A percentile compares a stretch with the other conserved stretches of the same genome.
Evolutionary conservation across 495 filamentous ascomycete genomes (phyloP).

Genomic region (Cercophora scortea): DNA sequence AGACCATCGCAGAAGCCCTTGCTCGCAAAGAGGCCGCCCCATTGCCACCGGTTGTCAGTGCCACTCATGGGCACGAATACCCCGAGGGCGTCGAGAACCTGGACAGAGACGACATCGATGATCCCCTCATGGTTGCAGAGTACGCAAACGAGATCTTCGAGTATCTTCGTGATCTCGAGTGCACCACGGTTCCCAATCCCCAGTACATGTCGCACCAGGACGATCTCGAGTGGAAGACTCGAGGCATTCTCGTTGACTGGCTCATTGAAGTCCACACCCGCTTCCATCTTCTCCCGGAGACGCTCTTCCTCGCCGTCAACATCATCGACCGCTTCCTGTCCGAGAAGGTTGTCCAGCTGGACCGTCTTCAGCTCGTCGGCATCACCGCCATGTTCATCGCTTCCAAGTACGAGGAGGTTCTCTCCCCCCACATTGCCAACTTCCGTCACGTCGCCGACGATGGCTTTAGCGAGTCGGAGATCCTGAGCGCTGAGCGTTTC

Average conservation of each 20-base stretch:
- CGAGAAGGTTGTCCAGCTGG: conserved; percentile 84
- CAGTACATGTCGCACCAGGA: conserved; percentile 91
- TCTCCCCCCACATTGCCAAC: conserved; percentile 93
- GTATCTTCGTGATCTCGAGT: conserved; percentile 82
- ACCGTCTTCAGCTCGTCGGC: conserved; percentile 91
- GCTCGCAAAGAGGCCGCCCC: conserved; percentile 21
- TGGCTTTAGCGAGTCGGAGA: conserved; percentile 91
- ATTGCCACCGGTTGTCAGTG: conserved; percentile 12
- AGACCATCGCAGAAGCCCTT: conserved; percentile 38
- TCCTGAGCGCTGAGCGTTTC: conserved; percentile 93
- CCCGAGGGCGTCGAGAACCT: conserved; percentile 55
- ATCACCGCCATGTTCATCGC: conserved; percentile 99
- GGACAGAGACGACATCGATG: conserved; percentile 80
- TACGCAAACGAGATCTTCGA: conserved; percentile 98
- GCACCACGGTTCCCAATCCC: conserved; percentile 76
- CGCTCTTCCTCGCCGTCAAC: conserved; percentile 93
- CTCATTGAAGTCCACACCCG: conserved; percentile 95
- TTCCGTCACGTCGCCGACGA: conserved; percentile 96
- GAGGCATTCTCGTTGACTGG: conserved; percentile 96
- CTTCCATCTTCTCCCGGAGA: conserved; percentile 96
- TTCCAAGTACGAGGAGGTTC: conserved; percentile 96
- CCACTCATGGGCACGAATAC: conserved; percentile 26
- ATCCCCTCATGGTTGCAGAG: conserved; percentile 95
- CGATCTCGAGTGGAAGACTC: conserved; percentile 96
- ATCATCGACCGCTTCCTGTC: conserved; percentile 97